Conservation (phyloP, 768 basidiomycete species). For the Fomitopsis serialis region DNA sequence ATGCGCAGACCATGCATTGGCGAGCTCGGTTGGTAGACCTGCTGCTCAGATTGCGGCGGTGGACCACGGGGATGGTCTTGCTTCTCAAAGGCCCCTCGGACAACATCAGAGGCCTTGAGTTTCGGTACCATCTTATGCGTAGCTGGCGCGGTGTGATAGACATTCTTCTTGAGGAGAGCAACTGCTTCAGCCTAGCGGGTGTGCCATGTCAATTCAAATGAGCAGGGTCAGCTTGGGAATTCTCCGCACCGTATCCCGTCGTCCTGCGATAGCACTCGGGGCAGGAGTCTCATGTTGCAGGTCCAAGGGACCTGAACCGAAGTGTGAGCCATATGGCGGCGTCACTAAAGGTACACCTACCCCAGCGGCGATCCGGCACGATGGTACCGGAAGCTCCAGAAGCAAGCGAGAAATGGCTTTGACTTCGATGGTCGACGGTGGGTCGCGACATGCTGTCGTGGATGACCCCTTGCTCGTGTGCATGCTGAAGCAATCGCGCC, state of each 20-base stretch:
- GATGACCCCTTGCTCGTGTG: slow-evolving; percentile 42
- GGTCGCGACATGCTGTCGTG: slow-evolving; percentile 7
- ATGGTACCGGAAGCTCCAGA: slow-evolving; percentile 13
- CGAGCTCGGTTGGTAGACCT: slow-evolving; percentile 33
- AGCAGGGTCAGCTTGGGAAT: not conserved
- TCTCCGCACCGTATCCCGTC: slow-evolving; percentile 62
- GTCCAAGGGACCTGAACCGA: slow-evolving; percentile 51
- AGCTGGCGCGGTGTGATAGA: slow-evolving; percentile 49
- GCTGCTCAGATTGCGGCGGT: slow-evolving; percentile 54
- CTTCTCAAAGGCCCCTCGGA: slow-evolving; percentile 46
- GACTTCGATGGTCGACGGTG: slow-evolving; percentile 1
- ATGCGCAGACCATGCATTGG: slow-evolving; percentile 51
- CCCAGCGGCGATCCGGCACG: slow-evolving; percentile 19
- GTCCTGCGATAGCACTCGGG: slow-evolving; percentile 62
- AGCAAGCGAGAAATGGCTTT: slow-evolving; percentile 6
- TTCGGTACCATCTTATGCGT: slow-evolving; percentile 51
- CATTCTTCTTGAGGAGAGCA: slow-evolving; percentile 48
- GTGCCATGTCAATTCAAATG: not conserved
- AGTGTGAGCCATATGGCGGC: slow-evolving; percentile 11
- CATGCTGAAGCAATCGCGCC: slow-evolving; percentile 36
- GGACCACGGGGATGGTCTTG: slow-evolving; percentile 40
- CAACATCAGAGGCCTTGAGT: slow-evolving; percentile 36
- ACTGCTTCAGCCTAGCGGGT: slow-evolving; percentile 42
- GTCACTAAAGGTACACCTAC: slow-evolving; percentile 3
- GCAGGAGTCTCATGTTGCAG: slow-evolving; percentile 66